Conservation (phyloP, 2,329 filamentous ascomycete genomes). For the Fusarium longipes region DNA sequence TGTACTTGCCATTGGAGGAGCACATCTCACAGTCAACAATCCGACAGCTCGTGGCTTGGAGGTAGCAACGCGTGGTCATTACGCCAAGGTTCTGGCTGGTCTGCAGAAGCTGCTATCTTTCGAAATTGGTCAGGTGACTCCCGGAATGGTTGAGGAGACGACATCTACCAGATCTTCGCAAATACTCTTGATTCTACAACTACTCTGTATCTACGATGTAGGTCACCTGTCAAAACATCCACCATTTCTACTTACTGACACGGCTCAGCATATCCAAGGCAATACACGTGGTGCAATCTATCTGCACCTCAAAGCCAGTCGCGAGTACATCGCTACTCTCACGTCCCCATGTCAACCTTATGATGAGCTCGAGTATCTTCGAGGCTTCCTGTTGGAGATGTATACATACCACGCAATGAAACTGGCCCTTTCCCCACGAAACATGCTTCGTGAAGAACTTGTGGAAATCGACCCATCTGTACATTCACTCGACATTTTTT, state of each 20-base stretch:
- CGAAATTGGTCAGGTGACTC: background rate
- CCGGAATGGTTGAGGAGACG: background rate
- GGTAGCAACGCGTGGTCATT: slow-evolving; percentile 8
- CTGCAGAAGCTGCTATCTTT: background rate
- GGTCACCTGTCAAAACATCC: fast-evolving
- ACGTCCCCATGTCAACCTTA: too few species aligned
- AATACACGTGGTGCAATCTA: background rate
- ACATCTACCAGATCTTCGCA: background rate
- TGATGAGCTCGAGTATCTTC: background rate
- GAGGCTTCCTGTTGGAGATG: slow-evolving; percentile 7
- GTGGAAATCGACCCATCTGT: background rate
- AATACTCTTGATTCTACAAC: background rate
- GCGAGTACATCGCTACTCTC: background rate
- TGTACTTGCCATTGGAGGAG: slow-evolving; percentile 15
- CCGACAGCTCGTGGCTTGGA: background rate
- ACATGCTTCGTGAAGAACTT: background rate
- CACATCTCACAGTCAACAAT: background rate
- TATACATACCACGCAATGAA: slow-evolving; percentile 7
- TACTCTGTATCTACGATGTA: slow-evolving; percentile 21
- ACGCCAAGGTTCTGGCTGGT: background rate
- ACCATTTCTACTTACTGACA: fast-evolving
- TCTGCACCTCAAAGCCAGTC: slow-evolving; percentile 1
- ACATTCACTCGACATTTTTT: background rate
- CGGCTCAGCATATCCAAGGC: background rate
- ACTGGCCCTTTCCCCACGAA: slow-evolving; percentile 1